Evolutionary conservation across 306 rosid genomes (phyloP).

Genomic region (Sicyos edulis): DNA sequence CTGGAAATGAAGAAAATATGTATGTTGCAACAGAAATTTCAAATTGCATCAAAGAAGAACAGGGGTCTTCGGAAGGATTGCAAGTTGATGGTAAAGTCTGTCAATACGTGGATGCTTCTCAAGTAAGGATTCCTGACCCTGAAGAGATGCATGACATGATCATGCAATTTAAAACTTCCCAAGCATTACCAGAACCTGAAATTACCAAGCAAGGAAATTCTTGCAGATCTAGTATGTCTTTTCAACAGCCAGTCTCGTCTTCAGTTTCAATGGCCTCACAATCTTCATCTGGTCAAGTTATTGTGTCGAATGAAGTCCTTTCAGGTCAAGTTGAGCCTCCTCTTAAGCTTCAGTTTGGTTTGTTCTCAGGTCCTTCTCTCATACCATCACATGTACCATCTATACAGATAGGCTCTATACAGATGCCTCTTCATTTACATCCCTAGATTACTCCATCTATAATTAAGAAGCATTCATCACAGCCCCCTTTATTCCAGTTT

Average conservation of each 20-base stretch:
- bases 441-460: conserved; percentile 66
- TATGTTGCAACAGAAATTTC: conserved; percentile 37
- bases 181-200: conserved; percentile 34
- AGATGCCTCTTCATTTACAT: conserved; percentile 95
- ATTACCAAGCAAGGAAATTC: conserved; percentile 42
- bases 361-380: conserved; percentile 80
- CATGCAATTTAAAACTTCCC: conserved; percentile 40
- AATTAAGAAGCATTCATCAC: conserved; percentile 68
- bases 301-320: conserved; percentile 38
- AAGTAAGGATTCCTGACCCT: conserved; percentile 44
- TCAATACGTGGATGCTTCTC: conserved; percentile 45
- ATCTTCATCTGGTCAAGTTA: conserved; percentile 36
- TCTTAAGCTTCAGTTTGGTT: conserved; percentile 90
- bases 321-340: conserved; percentile 66
- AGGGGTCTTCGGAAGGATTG: conserved; percentile 39
- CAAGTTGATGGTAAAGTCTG: conserved; percentile 31
- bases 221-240: conserved; percentile 37
- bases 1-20: conserved; percentile 42
- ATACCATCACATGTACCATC: conserved; percentile 94
- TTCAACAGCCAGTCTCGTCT: conserved; percentile 42
- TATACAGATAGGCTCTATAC: conserved; percentile 95
- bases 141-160: conserved; percentile 47
- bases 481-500: conserved; percentile 89
- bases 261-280: conserved; percentile 41
- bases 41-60: conserved; percentile 37